These are phyloP conservation scores for Cyclospora cayetanensis DNA, from an alignment of 169 alveolate genomes.

Conservation along the genomic window DNA sequence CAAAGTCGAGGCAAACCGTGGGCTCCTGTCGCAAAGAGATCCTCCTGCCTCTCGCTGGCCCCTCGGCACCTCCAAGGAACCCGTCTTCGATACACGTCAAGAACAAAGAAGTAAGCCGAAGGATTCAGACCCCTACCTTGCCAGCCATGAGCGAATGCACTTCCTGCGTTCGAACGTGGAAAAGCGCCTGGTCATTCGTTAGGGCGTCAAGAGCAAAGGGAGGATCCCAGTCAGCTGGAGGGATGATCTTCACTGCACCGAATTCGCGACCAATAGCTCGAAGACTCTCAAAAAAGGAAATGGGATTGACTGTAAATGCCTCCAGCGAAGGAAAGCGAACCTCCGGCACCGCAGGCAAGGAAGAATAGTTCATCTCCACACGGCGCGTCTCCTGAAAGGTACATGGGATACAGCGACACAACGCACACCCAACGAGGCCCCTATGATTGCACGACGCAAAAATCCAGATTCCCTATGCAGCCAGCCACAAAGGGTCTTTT, in stretches of 20 bases:
- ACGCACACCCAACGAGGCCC: background rate
- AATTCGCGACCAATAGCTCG: slow-evolving; percentile 78
- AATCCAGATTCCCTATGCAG: background rate
- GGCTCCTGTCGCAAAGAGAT: slow-evolving; percentile 53
- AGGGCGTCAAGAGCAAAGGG: slow-evolving; percentile 77
- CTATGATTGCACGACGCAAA: too few relatives aligned
- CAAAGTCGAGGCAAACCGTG: background rate
- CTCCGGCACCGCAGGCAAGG: slow-evolving; percentile 56
- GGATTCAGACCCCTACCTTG: slow-evolving; percentile 70
- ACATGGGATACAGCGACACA: background rate
- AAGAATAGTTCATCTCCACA: slow-evolving; percentile 58
- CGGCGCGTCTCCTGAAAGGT: slow-evolving; percentile 54
- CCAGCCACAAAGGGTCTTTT: too few relatives aligned
- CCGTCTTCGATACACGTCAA: background rate
- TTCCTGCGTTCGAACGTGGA: slow-evolving; percentile 84
- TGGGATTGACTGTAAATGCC: slow-evolving; percentile 41
- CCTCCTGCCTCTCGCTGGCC: background rate
- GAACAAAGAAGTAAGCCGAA: background rate
- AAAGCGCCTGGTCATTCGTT: slow-evolving; percentile 65
- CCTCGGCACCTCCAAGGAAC: background rate
- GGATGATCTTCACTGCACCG: slow-evolving; percentile 86
- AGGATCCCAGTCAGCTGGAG: slow-evolving; percentile 83
- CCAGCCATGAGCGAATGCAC: slow-evolving; percentile 81
- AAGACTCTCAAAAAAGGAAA: background rate
- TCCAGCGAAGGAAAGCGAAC: slow-evolving; percentile 16